Evolutionary conservation across 192 early-diverging fungal species (phyloP).

Genomic region (Gonapodya prolifera): DNA sequence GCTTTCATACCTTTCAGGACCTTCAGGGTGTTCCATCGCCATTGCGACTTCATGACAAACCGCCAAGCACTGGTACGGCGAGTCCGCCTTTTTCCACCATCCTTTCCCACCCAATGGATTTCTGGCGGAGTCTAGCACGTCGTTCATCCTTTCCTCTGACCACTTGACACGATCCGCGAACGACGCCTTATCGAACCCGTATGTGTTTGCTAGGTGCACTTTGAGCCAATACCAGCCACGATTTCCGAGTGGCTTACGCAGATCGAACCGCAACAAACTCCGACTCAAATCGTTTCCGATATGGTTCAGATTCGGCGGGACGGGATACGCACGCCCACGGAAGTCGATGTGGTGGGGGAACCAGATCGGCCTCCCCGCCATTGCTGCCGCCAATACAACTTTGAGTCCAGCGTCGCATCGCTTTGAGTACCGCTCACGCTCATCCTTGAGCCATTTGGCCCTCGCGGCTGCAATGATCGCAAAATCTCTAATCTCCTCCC

Average conservation of each 20-base stretch:
- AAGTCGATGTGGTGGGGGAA: slow-evolving; percentile 98
- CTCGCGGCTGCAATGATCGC: slow-evolving; percentile 10
- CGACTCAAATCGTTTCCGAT: slow-evolving; percentile 93
- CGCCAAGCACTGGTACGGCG: slow-evolving; percentile 89
- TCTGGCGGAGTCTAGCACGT: slow-evolving; percentile 72
- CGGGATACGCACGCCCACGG: slow-evolving; percentile 93
- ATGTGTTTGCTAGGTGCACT: slow-evolving; percentile 87
- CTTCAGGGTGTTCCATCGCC: slow-evolving; percentile 54
- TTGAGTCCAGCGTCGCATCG: slow-evolving; percentile 91
- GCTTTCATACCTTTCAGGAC: slow-evolving; percentile 54
- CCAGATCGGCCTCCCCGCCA: slow-evolving; percentile 75
- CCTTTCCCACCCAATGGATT: slow-evolving; percentile 59
- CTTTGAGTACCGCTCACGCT: slow-evolving; percentile 58
- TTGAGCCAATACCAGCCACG: slow-evolving; percentile 82
- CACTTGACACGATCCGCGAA: slow-evolving; percentile 69
- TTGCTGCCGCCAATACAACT: slow-evolving; percentile 84
- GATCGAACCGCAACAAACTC: slow-evolving; percentile 76
- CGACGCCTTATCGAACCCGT: slow-evolving; percentile 75
- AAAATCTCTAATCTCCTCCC: too few species aligned
- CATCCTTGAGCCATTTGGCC: slow-evolving; percentile 18
- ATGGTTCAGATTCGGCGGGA: slow-evolving; percentile 90
- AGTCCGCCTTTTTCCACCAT: slow-evolving; percentile 85
- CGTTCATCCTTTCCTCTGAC: slow-evolving; percentile 57
- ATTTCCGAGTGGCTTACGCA: slow-evolving; percentile 62
- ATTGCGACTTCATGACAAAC: slow-evolving; percentile 72